Base-by-base conservation (phyloP, 192 early-diverging fungal species). In the Coemansia sp. region DNA sequence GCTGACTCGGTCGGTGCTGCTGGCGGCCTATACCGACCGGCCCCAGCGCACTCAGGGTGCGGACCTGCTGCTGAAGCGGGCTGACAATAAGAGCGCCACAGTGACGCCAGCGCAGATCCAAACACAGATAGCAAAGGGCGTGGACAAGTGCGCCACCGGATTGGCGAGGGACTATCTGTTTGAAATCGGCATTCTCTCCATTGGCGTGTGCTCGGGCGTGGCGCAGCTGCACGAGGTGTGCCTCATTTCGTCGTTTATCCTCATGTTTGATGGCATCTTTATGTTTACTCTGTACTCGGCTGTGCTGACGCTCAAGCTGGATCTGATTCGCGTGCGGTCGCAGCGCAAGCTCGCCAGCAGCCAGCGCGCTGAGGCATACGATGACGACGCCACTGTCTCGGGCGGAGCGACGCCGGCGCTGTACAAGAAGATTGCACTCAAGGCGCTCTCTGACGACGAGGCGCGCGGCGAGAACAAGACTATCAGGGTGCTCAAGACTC, bases 211-310 rank as follows among this genome's bases (percentile, higher is more conserved):
- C 62, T 87, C 90, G 8, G 89, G 91, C 36, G 85, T 94, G 36
- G 74, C 79, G 53, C 89, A 89, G 43, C 71, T 97, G 56, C 85
- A 85, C 65, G 91, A 94, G 72, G 92, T 95, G 64, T 92, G 92
- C 75, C 73, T 92, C 28, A 71, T 95, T 13, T 91, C 90, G 28
- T 87, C 87, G 14, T 87, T 95, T 51, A 86, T 95, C 56, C 76
- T 94, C 23, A 77, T 89, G 60, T 94, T 93, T 63, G 95, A 97
- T 74, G 85, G 87, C 60, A 58, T 89, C 43, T 85, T 93, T 39
- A 75, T 97, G 74, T 94, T 95, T 40, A 93, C 93, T 10, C 86
- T 94, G 72, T 97, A 93, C 64, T 82, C 90, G 40, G 88, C 94
- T 14, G 86, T 95, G 36, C 77, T 97, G 67, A 89, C 93, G 45